Conservation (phyloP, 2,329 filamentous ascomycete genomes). For the Pestalotiopsis sp. region DNA sequence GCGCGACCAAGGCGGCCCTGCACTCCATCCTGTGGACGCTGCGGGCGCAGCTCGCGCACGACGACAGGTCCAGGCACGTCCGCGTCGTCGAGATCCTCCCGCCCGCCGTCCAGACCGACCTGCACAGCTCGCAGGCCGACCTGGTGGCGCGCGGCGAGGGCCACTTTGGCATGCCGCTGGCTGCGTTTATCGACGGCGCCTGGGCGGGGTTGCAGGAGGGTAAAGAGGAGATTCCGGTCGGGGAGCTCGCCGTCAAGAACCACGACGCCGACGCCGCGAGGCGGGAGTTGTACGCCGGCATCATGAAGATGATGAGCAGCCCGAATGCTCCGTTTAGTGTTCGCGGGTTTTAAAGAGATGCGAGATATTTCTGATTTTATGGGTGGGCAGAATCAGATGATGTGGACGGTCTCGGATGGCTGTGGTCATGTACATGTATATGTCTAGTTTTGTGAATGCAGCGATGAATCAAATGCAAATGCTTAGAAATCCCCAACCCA, state of each 20-base stretch:
- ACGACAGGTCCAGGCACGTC: constrained; percentile 28
- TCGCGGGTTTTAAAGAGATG: neutral
- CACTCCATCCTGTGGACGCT: constrained; percentile 46
- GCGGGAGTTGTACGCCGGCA: neutral
- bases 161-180: constrained; percentile 37
- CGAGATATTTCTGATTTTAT: neutral
- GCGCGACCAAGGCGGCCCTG: constrained; percentile 53
- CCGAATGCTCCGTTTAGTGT: neutral
- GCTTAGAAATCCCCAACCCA: no score
- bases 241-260: constrained; percentile 4
- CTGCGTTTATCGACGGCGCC: constrained; percentile 43
- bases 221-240: constrained; percentile 36
- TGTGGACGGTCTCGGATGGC: no score
- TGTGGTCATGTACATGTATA: no score
- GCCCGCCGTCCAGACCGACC: constrained; percentile 46
- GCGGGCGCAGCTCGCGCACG: constrained; percentile 38
- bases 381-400: neutral
- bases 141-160: constrained; percentile 31
- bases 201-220: constrained; percentile 42
- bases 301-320: neutral
- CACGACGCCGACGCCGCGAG: neutral
- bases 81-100: constrained; percentile 50
- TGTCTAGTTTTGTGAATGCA: no score
- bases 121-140: constrained; percentile 43
- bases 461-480: no score